Evolutionary conservation across 148 eudicot genomes (phyloP).

Genomic region (Amaranthus hypochondriacus): DNA sequence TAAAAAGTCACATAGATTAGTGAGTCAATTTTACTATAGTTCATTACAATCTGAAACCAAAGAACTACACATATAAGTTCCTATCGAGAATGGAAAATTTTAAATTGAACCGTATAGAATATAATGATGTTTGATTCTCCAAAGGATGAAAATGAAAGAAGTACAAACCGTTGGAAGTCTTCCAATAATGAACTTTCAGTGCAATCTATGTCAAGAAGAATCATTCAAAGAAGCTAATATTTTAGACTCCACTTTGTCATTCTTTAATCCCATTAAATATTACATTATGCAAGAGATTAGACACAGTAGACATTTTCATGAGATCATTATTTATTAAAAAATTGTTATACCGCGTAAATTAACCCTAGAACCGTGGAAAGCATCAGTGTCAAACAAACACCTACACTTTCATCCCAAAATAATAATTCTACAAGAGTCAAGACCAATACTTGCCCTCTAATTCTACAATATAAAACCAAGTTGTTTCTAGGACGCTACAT

Average conservation of each 20-base stretch:
- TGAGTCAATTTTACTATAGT: too few species aligned
- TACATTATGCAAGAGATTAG: neutral
- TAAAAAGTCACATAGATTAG: too few species aligned
- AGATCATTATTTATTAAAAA: neutral
- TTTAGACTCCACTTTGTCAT: neutral
- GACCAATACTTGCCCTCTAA: neutral
- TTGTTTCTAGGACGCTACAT: neutral
- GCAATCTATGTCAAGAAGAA: neutral
- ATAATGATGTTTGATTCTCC: neutral
- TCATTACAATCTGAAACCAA: neutral
- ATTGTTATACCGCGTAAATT: neutral
- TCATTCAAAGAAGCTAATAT: neutral
- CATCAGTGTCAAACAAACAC: constrained; percentile 7
- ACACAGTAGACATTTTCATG: neutral
- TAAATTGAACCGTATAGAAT: neutral
- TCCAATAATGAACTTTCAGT: constrained; percentile 1
- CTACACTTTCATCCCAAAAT: neutral
- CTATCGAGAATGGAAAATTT: neutral
- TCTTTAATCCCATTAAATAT: neutral
- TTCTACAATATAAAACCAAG: neutral
- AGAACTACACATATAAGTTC: neutral
- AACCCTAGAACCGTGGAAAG: neutral
- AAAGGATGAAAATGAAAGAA: constrained; percentile 5
- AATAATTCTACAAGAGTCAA: neutral
- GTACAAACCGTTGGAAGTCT: neutral